These are phyloP conservation scores for Vitis cinerea DNA, from an alignment of 164 flowering plant genomes.

Conservation along the genomic window DNA sequence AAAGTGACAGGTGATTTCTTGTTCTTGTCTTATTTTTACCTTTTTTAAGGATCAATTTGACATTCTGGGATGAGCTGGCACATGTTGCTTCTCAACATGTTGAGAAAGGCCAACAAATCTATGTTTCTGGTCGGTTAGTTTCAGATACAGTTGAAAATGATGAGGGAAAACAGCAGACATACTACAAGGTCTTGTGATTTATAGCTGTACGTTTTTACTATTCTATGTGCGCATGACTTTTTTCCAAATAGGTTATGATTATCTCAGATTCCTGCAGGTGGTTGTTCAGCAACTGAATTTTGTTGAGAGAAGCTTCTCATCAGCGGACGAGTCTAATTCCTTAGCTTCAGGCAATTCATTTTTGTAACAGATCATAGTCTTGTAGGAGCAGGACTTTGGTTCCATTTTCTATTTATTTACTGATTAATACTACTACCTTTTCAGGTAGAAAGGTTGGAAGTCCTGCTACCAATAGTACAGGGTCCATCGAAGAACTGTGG, in stretches of 20 bases:
- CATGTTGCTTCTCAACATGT: slow-evolving; percentile 74
- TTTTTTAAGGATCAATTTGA: slow-evolving; percentile 70
- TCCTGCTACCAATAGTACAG: slow-evolving; percentile 27
- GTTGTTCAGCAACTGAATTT: slow-evolving; percentile 83
- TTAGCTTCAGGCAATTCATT: slow-evolving; percentile 34
- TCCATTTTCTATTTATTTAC: neutral
- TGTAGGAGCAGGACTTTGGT: neutral
- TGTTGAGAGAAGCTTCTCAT: slow-evolving; percentile 50
- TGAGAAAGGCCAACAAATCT: slow-evolving; percentile 77
- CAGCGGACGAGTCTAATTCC: slow-evolving; percentile 34
- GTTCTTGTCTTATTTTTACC: too few species aligned
- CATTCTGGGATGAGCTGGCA: slow-evolving; percentile 94
- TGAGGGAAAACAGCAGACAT: slow-evolving; percentile 71
- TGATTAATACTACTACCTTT: neutral
- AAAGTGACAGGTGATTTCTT: neutral
- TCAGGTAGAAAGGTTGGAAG: slow-evolving; percentile 45
- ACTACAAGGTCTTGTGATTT: slow-evolving; percentile 68
- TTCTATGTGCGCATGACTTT: neutral
- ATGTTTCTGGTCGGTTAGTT: slow-evolving; percentile 75
- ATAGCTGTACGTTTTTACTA: neutral
- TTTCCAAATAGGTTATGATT: slow-evolving; percentile 5
- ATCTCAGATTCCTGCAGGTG: slow-evolving; percentile 45
- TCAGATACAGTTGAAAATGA: slow-evolving; percentile 67
- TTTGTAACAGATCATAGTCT: neutral
- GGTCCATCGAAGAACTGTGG: slow-evolving; percentile 70